Base-by-base conservation (phyloP, 495 filamentous ascomycete genomes). In the Penicillium fimorum region DNA sequence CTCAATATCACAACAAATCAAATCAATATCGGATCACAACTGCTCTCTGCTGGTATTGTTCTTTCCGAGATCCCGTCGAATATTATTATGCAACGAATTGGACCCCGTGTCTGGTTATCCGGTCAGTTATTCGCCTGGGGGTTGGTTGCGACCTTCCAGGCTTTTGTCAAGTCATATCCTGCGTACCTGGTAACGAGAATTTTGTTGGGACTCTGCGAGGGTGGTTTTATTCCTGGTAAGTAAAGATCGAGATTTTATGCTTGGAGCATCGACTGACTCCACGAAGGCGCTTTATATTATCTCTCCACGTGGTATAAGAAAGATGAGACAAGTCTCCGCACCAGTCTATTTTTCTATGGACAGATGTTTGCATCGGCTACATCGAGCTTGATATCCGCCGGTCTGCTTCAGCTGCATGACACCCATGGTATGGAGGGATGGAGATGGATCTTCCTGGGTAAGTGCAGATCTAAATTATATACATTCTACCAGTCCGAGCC, bases 371-470 rank as follows among this genome's bases (percentile, higher is more conserved):
- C 79, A 9, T 74, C 77, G 22, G 82, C 81, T 0, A 78, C 76
- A 0, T 77, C 77, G 1, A 79, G 76, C 43, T 65, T 85, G 29
- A 76, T 85, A 50, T 81, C 75, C 1, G 76, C 75, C 20, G 80
- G 74, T 10, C 66, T 77, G n/a, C 69, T 84, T 11, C 70, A 74
- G 37, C 74, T 87, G 56, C 60, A 74, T 29, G 82, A 83, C 2
- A 62, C 74, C 13, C 53, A 63, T 47, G 79, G 79, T 1, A 56
- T 83, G 5, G 63, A 72, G 3, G 84, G 84, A 0, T 87, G 84
- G 84, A 76, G 79, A 52, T 87, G 84, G 84, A 73, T 87, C 5
- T 86, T 86, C 64, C 61, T 83, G 5, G 58, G 76, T 78, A 67
- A 29, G 70, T 65, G 13, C 15, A 41, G 12, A 29, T 17, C 10